Evolutionary conservation across 2,329 filamentous ascomycete genomes (phyloP), one percentile per base, ranked within the genome.

Genomic region (Thielaviopsis ethacetica): DNA sequence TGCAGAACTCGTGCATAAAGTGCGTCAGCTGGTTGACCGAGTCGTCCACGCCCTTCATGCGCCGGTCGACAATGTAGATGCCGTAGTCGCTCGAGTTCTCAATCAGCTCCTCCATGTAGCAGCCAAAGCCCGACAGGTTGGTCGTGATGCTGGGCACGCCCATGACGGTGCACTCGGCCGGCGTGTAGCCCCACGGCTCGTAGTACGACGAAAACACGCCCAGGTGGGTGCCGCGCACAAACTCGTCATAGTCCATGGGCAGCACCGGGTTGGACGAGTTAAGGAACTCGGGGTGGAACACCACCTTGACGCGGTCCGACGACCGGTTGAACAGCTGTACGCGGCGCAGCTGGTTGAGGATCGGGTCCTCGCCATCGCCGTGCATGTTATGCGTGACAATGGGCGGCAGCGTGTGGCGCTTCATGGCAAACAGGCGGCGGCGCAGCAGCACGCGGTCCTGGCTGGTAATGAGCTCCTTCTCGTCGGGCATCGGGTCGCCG

Each of bases 381-480:
- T 88, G 74, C 91, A 98, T 96, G 78, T 98, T 97, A 77, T 98
- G 93, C 4, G 93, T 98, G 62, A 97, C 91, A 68, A 98, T 95
- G 0, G 93, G 93, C 3, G 93, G 93, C 30, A 97, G 80, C 47
- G 81, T 83, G 70, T 90, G 80, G 57, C 93, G 82, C 78, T 97
- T 97, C 90, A 97, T 96, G 62, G 91, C 93, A 68, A 95, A 98
- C 54, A 98, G 77, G 58, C 93, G 83, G 63, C 93, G 84, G 53
- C 93, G 87, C 57, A 98, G 81, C 67, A 97, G 81, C 61, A 97
- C 90, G 63, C 91, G 90, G 71, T 98, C 93, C 68, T 94, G 87
- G 62, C 84, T 83, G 38, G 88, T 91, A 65, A 98, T 88, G 47
- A 98, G 79, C 67, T 97, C 93, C 77, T 95, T 96, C 75, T 96